Conservation (phyloP, 257 asterid species). For the Nicotiana attenuata region DNA sequence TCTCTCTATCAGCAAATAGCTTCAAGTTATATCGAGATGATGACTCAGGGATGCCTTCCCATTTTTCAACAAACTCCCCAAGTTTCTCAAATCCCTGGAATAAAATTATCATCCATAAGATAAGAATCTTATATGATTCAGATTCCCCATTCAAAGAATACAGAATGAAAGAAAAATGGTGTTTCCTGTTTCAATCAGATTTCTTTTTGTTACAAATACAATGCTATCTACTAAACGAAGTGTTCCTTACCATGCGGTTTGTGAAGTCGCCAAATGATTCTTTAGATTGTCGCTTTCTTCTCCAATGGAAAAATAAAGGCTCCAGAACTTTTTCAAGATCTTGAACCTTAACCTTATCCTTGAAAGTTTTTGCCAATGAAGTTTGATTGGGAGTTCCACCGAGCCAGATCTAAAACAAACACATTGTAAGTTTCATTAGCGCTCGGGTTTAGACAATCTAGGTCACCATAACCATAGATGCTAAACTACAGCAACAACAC, state of each 20-base stretch:
- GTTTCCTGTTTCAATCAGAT: background rate
- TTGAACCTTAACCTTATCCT: constrained; percentile 87
- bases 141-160: background rate
- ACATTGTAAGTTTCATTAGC: background rate
- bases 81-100: constrained; percentile 78
- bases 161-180: background rate
- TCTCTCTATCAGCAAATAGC: constrained; percentile 58
- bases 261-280: constrained; percentile 94
- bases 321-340: constrained; percentile 88
- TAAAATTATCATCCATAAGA: background rate
- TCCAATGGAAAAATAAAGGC: constrained; percentile 93
- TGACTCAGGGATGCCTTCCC: constrained; percentile 70
- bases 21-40: constrained; percentile 60
- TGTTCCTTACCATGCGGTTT: constrained; percentile 61
- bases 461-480: background rate
- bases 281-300: constrained; percentile 53
- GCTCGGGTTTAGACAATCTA: background rate
- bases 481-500: background rate
- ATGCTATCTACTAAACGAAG: background rate
- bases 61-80: constrained; percentile 59
- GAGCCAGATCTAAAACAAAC: constrained; percentile 66
- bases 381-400: constrained; percentile 95
- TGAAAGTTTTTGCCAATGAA: constrained; percentile 55
- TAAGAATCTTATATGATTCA: background rate
- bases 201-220: background rate